Percentiles rank a stretch among this genome's conserved stretches.
Conservation (phyloP, 2,329 filamentous ascomycete genomes). For the Trichoderma arundinaceum region DNA sequence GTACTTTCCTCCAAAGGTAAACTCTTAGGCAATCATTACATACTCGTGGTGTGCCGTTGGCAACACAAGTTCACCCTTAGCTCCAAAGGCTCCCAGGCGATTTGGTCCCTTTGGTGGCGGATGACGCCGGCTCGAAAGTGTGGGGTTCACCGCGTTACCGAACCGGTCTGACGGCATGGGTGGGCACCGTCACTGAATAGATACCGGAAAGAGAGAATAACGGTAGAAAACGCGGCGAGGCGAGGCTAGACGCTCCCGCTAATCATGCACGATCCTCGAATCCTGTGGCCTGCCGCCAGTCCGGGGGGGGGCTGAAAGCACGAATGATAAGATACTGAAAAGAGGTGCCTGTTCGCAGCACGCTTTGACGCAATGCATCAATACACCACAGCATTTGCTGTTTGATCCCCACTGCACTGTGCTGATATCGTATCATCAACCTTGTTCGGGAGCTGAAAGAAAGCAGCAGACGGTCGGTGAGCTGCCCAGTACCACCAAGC, state of each 20-base stretch:
- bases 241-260: not conserved
- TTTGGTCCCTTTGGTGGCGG: not conserved
- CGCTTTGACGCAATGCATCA: not conserved
- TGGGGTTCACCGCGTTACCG: constrained; percentile 24
- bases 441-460: not conserved
- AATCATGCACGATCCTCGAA: not conserved
- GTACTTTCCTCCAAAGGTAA: constrained; percentile 5
- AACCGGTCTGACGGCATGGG: constrained; percentile 29
- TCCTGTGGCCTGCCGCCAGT: too few species aligned
- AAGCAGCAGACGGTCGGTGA: constrained; percentile 19
- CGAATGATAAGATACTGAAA: not conserved
- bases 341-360: not conserved
- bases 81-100: not conserved
- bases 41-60: constrained; percentile 24
- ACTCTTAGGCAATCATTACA: constrained; percentile 33
- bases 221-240: constrained; percentile 16
- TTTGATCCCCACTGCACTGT: not conserved
- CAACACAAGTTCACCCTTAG: not conserved
- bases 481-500: not conserved
- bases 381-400: not conserved
- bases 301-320: not conserved
- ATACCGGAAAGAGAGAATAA: constrained; percentile 22
- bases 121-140: constrained; percentile 2
- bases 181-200: constrained; percentile 13
- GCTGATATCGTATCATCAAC: not conserved